phyloP scores from a whole-genome alignment of 805 yeast species.

The Torulaspora quercuum region DNA sequence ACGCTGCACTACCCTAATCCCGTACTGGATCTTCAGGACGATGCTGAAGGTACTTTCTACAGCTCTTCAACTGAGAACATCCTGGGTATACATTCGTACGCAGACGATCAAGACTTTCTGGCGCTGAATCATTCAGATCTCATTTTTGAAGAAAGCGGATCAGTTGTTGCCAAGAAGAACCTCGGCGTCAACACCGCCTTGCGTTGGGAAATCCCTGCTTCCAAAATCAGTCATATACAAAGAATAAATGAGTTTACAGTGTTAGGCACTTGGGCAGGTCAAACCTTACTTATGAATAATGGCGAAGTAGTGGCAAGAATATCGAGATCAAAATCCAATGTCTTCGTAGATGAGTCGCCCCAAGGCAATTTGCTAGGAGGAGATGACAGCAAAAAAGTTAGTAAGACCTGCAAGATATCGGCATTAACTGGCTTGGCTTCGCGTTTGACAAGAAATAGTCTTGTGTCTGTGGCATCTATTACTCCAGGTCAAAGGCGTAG shows the following conservation, averaged over 20 bases:
- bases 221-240: slow-evolving; percentile 20
- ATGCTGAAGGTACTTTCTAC: slow-evolving; percentile 11
- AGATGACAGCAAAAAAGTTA: slow-evolving; percentile 7
- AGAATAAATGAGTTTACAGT: slow-evolving; percentile 10
- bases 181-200: neutral
- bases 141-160: neutral
- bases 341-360: slow-evolving; percentile 25
- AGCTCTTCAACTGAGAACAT: slow-evolving; percentile 25
- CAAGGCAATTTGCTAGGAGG: slow-evolving; percentile 24
- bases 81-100: slow-evolving; percentile 17
- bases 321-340: slow-evolving; percentile 24
- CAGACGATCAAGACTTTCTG: neutral
- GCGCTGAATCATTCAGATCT: neutral
- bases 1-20: slow-evolving; percentile 32
- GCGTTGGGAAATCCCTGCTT: slow-evolving; percentile 10
- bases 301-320: slow-evolving; percentile 3
- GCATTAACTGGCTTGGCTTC: slow-evolving; percentile 5
- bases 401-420: slow-evolving; percentile 6
- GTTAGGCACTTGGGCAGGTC: slow-evolving; percentile 27
- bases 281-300: slow-evolving; percentile 16
- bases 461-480: neutral
- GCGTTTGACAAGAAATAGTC: neutral
- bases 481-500: slow-evolving; percentile 23
- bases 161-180: neutral
- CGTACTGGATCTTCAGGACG: slow-evolving; percentile 19